Conservation (phyloP, 306 rosid species). For the Lablab purpureus region DNA sequence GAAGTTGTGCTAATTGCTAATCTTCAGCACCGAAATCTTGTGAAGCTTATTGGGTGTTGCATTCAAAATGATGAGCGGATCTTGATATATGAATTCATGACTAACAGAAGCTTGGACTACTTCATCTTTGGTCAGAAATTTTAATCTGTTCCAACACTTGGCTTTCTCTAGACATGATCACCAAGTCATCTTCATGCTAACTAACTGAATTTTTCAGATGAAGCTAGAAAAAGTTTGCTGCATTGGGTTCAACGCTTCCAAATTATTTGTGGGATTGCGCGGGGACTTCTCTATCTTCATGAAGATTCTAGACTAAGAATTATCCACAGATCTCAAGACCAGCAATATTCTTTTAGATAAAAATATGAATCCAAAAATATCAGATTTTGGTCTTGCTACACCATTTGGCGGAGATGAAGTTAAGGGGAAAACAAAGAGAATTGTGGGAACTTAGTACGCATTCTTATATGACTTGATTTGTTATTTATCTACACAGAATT, state of each 20-base stretch:
- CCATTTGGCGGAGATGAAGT: slow-evolving; percentile 55
- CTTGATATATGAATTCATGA: slow-evolving; percentile 71
- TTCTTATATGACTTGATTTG: background rate
- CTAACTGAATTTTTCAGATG: slow-evolving; percentile 42
- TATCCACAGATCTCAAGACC: too few species aligned
- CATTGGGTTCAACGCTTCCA: slow-evolving; percentile 57
- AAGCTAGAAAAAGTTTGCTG: slow-evolving; percentile 27
- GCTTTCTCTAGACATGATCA: background rate
- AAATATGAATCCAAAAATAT: slow-evolving; percentile 67
- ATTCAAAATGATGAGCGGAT: slow-evolving; percentile 25
- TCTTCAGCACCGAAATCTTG: slow-evolving; percentile 49
- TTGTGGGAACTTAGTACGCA: slow-evolving; percentile 68
- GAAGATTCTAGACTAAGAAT: slow-evolving; percentile 56
- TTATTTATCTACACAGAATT: background rate
- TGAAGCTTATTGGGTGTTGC: too few species aligned
- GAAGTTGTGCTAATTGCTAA: slow-evolving; percentile 67
- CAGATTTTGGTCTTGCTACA: slow-evolving; percentile 72
- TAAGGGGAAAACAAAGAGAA: slow-evolving; percentile 53
- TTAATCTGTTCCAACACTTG: background rate
- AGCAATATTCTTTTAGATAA: background rate
- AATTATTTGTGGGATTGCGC: slow-evolving; percentile 59
- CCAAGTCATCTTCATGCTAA: slow-evolving; percentile 17
- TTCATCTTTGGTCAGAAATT: slow-evolving; percentile 66
- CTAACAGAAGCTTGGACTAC: slow-evolving; percentile 68
- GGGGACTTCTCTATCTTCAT: slow-evolving; percentile 67